Evolutionary conservation across 2,329 filamentous ascomycete species (phyloP).

Genomic region (Lojkania enalia): DNA sequence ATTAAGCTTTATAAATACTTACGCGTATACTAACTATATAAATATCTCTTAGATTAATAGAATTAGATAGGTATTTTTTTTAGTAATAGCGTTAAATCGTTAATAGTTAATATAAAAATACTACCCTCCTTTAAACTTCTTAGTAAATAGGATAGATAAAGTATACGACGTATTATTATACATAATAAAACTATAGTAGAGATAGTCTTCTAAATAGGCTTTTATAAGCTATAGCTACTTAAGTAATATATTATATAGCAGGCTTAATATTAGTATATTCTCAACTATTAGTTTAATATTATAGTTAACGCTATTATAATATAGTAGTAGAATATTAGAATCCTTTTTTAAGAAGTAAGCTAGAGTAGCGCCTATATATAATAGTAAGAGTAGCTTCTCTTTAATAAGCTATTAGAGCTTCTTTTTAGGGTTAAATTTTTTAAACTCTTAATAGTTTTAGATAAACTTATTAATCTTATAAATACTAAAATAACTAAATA

Average conservation of each 20-base stretch:
- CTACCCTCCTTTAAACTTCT: constrained; percentile 31
- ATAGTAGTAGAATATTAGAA: neutral
- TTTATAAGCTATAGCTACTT: constrained; percentile 1
- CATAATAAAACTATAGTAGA: constrained; percentile 9
- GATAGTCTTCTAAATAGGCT: neutral
- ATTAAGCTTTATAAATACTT: constrained; percentile 40
- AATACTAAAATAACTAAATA: neutral
- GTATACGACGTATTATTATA: constrained; percentile 1
- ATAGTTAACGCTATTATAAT: neutral
- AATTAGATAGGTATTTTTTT: no score
- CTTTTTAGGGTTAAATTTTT: neutral
- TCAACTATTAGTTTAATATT: constrained; percentile 1
- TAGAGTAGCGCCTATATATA: neutral
- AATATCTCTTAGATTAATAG: constrained; percentile 35
- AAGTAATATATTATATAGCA: constrained; percentile 2
- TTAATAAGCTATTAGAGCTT: no score
- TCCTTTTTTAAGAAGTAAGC: constrained; percentile 1
- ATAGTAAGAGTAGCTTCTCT: neutral
- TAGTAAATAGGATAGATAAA: constrained; percentile 36
- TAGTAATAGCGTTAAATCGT: constrained; percentile 37
- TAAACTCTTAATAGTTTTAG: neutral
- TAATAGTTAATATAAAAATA: constrained; percentile 42
- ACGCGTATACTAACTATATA: constrained; percentile 19
- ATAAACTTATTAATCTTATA: neutral
- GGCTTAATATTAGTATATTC: neutral